phyloP scores from a whole-genome alignment of 1,284 basidiomycete species.

The Microbotryomycetes sp. region DNA sequence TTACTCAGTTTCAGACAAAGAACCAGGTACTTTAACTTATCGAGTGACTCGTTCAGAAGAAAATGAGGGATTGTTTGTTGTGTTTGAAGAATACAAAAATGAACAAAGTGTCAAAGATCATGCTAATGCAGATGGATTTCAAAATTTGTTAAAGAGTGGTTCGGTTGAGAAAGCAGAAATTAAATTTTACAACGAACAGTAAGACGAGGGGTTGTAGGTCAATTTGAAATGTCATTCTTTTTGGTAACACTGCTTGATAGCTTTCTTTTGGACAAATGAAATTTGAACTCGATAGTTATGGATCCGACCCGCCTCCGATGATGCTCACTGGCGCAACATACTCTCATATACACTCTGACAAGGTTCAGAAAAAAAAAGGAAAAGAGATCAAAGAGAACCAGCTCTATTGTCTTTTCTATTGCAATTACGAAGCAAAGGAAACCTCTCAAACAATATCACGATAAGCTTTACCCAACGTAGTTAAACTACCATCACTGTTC shows the following conservation, averaged over 20 bases:
- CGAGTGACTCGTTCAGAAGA: constrained; percentile 1
- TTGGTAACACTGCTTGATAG: too few relatives aligned
- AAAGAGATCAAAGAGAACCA: background rate
- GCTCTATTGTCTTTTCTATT: background rate
- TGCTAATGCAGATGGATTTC: background rate
- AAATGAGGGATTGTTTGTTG: background rate
- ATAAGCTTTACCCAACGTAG: constrained; percentile 11
- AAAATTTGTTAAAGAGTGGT: background rate
- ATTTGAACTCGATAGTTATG: too few relatives aligned
- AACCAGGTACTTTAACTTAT: background rate
- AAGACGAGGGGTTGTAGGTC: too few relatives aligned
- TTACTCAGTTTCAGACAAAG: background rate
- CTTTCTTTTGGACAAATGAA: too few relatives aligned
- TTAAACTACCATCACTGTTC: constrained; percentile 14
- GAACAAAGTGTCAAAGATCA: background rate
- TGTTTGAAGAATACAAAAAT: constrained; percentile 4
- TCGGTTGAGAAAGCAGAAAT: background rate
- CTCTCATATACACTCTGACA: background rate
- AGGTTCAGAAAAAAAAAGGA: background rate
- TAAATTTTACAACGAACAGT: background rate
- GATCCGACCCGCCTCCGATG: too few relatives aligned
- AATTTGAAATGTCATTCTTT: too few relatives aligned
- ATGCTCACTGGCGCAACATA: too few relatives aligned
- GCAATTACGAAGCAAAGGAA: background rate
- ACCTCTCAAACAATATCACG: constrained; percentile 1